Evolutionary conservation across 306 rosid genomes (phyloP).

Genomic region (Vigna hirtella): DNA sequence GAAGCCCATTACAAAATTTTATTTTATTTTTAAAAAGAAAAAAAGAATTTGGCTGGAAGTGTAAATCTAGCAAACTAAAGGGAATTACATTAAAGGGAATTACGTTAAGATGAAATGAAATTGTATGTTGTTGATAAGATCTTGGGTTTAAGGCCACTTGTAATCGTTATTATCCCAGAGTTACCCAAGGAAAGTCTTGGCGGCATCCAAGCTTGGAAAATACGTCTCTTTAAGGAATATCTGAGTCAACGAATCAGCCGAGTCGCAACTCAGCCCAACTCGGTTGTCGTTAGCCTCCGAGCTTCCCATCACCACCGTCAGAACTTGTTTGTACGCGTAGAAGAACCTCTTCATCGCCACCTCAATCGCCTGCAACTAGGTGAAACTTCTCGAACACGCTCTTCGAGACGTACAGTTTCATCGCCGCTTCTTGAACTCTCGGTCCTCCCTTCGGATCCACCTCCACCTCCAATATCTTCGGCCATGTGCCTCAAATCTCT

Average conservation of each 20-base stretch:
- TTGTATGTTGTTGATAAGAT: too few species aligned
- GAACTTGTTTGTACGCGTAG: constrained; percentile 78
- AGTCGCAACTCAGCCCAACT: constrained; percentile 58
- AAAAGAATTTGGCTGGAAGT: background rate
- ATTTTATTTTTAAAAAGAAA: background rate
- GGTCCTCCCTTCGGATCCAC: constrained; percentile 93
- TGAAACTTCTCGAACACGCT: constrained; percentile 61
- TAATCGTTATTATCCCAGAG: constrained; percentile 44
- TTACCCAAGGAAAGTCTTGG: constrained; percentile 84
- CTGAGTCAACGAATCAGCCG: constrained; percentile 77
- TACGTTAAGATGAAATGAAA: too few species aligned
- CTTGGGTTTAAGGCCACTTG: background rate
- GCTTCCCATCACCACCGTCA: constrained; percentile 79
- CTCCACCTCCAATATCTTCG: constrained; percentile 70
- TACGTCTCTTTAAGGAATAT: constrained; percentile 82
- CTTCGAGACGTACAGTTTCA: constrained; percentile 73
- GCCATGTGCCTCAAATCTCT: constrained; percentile 79
- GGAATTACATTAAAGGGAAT: background rate
- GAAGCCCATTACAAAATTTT: constrained; percentile 18
- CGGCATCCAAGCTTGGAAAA: constrained; percentile 93
- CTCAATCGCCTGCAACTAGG: constrained; percentile 69
- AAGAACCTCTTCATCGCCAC: constrained; percentile 77
- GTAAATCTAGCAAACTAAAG: constrained; percentile 11
- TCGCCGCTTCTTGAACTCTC: constrained; percentile 86
- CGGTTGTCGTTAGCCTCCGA: constrained; percentile 80